Evolutionary conservation across 2,329 filamentous ascomycete species (phyloP), one percentile per base, ranked within the genome.

Genomic region (Claviceps maximensis): DNA sequence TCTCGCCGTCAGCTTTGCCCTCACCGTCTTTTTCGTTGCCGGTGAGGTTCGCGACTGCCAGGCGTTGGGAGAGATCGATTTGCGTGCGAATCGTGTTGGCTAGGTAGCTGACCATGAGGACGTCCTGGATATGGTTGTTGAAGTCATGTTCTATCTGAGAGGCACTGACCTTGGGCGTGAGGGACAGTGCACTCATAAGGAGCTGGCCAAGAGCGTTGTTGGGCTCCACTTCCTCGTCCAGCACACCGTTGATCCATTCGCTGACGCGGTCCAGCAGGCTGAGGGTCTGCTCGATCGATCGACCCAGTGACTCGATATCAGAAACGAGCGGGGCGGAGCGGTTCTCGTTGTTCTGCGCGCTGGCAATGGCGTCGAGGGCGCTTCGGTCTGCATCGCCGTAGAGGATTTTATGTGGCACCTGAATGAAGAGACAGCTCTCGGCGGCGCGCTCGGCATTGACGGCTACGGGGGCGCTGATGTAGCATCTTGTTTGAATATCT

Each of bases 41-140:
- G 46, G 71, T 68, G 40, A 90, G 75, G 62, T 79, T 78, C 58
- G 86, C 82, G n/a, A 83, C 93, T 52, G 91, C 91, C 65, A 98
- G 77, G 58, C 91, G 83, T 79, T 97, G 95, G 59, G 90, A 95
- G 55, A 98, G 83, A 66, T 97, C 93, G 75, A 98, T 96, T 76
- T 98, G 93, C 61, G 91, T 97, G 71, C 91, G 89, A 73, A 97
- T 95, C 60, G 89, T 96, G 79, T 97, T 98, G 69, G 93, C 89
- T 59, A 98, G 80, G 76, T 98, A 98, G 61, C 89, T 95, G 63
- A 98, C 90, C 70, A 97, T 90, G 60, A 98, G 83, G 56, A 98
- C 90, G 70, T 98, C 93, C 76, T 98, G 93, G 71, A 98, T 89
- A 75, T 98, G 93, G 77, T 95, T 95, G 82, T 98, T 98, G 82